Evolutionary conservation across 208 protist genomes (phyloP).

Genomic region (Leishmania martiniquensis): DNA sequence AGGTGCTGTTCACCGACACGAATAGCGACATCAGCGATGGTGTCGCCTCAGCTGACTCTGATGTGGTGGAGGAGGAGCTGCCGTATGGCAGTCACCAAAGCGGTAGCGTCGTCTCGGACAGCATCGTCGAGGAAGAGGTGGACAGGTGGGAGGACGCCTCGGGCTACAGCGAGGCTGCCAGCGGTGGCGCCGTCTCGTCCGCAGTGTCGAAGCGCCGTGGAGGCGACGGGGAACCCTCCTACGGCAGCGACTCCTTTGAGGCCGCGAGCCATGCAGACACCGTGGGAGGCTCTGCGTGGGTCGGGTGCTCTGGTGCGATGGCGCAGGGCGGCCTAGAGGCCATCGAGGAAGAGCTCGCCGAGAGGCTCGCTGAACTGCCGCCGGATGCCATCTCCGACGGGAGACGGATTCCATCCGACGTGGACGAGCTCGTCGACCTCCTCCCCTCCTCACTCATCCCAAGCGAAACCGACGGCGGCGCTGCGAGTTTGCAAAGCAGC

Average conservation of each 20-base stretch:
- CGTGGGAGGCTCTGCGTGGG: background rate
- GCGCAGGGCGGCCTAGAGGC: constrained; percentile 20
- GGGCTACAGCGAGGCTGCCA: constrained; percentile 1
- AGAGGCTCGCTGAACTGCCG: constrained; percentile 22
- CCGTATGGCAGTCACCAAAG: constrained; percentile 24
- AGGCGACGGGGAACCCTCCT: background rate
- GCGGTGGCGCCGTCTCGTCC: constrained; percentile 4
- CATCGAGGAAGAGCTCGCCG: constrained; percentile 31
- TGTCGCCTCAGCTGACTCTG: constrained; percentile 11
- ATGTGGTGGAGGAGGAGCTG: constrained; percentile 45
- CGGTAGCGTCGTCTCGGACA: constrained; percentile 19
- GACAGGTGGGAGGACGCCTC: constrained; percentile 8
- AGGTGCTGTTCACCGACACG: background rate
- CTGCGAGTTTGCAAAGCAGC: background rate
- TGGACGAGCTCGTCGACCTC: constrained; percentile 31
- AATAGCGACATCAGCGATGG: constrained; percentile 11
- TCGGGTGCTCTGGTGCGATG: background rate
- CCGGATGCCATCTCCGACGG: constrained; percentile 16
- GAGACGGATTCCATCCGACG: constrained; percentile 20
- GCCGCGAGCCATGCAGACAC: background rate
- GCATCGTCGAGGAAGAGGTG: constrained; percentile 35
- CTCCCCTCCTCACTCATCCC: constrained; percentile 31
- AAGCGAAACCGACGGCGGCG: constrained; percentile 17
- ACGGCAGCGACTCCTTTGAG: constrained; percentile 2
- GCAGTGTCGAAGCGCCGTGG: background rate